Percentiles rank a stretch among this genome's conserved stretches.
Conservation (phyloP, 2,329 filamentous ascomycete genomes). For the Mycogone perniciosa region DNA sequence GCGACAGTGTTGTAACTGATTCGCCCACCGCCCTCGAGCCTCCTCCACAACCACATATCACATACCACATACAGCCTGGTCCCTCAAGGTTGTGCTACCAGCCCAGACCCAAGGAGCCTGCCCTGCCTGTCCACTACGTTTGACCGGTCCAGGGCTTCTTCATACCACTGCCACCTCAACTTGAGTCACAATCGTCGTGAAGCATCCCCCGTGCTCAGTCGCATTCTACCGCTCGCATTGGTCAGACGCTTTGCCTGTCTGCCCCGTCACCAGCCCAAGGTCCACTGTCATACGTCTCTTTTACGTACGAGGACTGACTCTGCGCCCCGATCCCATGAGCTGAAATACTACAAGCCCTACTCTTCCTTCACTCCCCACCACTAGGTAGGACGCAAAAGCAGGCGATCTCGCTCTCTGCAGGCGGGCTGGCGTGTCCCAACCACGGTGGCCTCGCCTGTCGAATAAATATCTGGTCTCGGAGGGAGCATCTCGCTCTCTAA, state of each 20-base stretch:
- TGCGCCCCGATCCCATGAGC: constrained; percentile 12
- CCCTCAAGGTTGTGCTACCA: constrained; percentile 5
- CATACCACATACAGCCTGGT: background rate
- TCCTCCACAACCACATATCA: background rate
- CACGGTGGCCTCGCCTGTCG: constrained; percentile 23
- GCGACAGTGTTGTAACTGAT: background rate
- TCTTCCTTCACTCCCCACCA: constrained; percentile 11
- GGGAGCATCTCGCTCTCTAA: background rate
- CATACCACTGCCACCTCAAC: background rate
- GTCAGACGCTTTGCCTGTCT: constrained; percentile 14
- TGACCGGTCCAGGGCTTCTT: constrained; percentile 2
- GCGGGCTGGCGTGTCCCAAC: constrained; percentile 17
- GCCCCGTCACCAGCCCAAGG: constrained; percentile 21
- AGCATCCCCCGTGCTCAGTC: background rate
- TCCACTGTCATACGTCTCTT: constrained; percentile 25
- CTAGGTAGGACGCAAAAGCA: constrained; percentile 1
- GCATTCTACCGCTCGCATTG: constrained; percentile 25
- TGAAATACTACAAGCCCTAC: constrained; percentile 12
- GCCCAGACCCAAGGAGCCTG: constrained; percentile 6
- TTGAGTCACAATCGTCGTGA: background rate
- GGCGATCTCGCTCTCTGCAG: constrained; percentile 12
- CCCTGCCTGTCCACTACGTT: background rate
- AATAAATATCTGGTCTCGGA: constrained; percentile 13
- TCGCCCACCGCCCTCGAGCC: constrained; percentile 6
- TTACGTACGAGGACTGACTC: constrained; percentile 27